Conservation (phyloP, 2,329 filamentous ascomycete species). For the Ophiocordyceps australis region DNA sequence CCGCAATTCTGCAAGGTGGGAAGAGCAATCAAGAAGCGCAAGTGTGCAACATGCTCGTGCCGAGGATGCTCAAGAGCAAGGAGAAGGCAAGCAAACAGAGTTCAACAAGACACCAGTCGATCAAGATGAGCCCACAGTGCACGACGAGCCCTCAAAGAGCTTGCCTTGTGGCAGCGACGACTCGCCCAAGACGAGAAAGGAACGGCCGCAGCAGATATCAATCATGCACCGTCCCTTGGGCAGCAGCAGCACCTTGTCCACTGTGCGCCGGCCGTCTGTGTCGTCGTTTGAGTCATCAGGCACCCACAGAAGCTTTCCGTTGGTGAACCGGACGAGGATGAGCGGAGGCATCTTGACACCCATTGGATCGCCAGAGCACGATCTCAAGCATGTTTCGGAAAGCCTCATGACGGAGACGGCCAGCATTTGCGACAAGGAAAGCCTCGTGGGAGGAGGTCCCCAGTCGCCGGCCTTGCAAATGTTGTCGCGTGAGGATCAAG, state of each 20-base stretch:
- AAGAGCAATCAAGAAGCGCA: too few species aligned
- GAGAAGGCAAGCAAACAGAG: conserved; percentile 7
- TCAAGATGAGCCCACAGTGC: conserved; percentile 6
- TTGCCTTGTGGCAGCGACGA: conserved; percentile 13
- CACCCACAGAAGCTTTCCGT: conserved; percentile 43
- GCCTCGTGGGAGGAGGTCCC: conserved; percentile 7
- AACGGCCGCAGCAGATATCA: conserved; percentile 11
- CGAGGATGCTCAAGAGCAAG: conserved; percentile 1
- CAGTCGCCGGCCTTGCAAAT: conserved; percentile 24
- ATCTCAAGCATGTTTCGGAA: conserved; percentile 27
- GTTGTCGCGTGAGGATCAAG: conserved; percentile 36
- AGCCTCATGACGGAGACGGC: conserved; percentile 28
- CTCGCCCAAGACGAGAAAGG: conserved; percentile 3
- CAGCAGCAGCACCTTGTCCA: conserved; percentile 16
- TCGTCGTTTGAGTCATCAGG: conserved; percentile 39
- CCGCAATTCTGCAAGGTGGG: conserved; percentile 16
- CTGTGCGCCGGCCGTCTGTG: conserved; percentile 32
- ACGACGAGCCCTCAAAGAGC: conserved; percentile 6
- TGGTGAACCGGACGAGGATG: conserved; percentile 32
- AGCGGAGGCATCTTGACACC: conserved; percentile 28
- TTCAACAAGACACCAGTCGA: conserved; percentile 5
- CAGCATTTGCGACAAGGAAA: conserved; percentile 19
- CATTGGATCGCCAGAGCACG: conserved; percentile 28
- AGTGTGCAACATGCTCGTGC: conserved; percentile 4
- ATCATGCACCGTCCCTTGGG: conserved; percentile 24